Conservation (phyloP, 176 grass and related monocot genomes). For the Puya raimondii region DNA sequence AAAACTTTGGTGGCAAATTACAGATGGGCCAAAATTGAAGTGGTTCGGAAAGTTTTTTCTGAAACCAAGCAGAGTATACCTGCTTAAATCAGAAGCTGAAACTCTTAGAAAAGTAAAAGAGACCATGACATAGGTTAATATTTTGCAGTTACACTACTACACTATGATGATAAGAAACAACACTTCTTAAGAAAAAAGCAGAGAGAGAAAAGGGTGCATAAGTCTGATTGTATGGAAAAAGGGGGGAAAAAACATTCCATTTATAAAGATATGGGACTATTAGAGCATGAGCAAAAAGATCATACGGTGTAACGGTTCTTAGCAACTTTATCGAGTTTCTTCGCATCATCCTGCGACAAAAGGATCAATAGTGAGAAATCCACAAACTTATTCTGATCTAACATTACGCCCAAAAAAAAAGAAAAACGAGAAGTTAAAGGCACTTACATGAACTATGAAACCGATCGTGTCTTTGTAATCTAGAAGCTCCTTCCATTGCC, state of each 20-base stretch:
- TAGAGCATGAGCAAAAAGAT: constrained; percentile 1
- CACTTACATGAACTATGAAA: constrained; percentile 78
- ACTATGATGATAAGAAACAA: too few species aligned
- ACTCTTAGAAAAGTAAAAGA: too few species aligned
- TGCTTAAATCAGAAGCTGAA: too few species aligned
- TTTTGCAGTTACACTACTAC: too few species aligned
- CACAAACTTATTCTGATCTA: neutral
- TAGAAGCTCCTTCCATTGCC: constrained; percentile 86
- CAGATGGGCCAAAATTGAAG: too few species aligned
- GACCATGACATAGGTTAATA: too few species aligned
- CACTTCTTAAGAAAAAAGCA: too few species aligned
- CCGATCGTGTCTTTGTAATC: constrained; percentile 70
- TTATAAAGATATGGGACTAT: neutral
- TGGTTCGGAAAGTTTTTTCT: too few species aligned
- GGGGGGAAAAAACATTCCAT: neutral
- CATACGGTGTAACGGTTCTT: constrained; percentile 72
- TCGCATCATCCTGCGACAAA: constrained; percentile 55
- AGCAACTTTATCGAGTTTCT: constrained; percentile 31
- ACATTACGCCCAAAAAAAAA: neutral
- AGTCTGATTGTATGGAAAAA: neutral
- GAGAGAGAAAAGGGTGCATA: neutral
- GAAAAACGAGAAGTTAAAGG: neutral
- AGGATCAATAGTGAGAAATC: neutral
- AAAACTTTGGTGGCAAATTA: too few species aligned
- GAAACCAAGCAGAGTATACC: too few species aligned